Evolutionary conservation across 2,329 filamentous ascomycete species (phyloP).

Genomic region (Cephalotrichum gorgonifer): DNA sequence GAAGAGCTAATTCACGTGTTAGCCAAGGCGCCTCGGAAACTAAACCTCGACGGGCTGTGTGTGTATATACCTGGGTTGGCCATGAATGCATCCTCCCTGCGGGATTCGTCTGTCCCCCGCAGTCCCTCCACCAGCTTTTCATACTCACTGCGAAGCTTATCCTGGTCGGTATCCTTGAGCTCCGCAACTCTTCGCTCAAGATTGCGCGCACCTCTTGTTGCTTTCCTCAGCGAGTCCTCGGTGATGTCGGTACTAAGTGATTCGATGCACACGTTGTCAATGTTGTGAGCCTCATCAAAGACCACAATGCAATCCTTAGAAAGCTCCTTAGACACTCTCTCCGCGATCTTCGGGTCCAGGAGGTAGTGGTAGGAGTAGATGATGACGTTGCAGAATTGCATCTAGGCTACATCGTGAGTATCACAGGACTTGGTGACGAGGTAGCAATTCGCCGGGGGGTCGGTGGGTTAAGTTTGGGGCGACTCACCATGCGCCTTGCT

Average conservation of each 20-base stretch:
- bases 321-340: constrained; percentile 86
- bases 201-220: constrained; percentile 81
- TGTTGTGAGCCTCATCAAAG: constrained; percentile 98
- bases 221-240: constrained; percentile 85
- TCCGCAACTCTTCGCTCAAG: constrained; percentile 84
- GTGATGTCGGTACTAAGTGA: constrained; percentile 94
- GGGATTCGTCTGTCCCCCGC: constrained; percentile 75
- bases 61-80: constrained; percentile 58
- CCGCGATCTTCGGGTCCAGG: constrained; percentile 94
- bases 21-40: constrained; percentile 5
- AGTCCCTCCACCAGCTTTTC: constrained; percentile 89
- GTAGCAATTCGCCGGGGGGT: no score
- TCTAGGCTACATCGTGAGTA: constrained; percentile 39
- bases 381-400: constrained; percentile 98
- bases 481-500: constrained; percentile 73
- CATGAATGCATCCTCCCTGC: constrained; percentile 95
- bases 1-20: constrained; percentile 49
- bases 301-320: constrained; percentile 98
- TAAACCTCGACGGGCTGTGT: background rate
- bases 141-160: constrained; percentile 92
- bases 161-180: constrained; percentile 91
- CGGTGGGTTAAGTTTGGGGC: background rate
- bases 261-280: constrained; percentile 98
- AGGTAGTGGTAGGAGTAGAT: constrained; percentile 99
- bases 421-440: background rate